phyloP scores from a whole-genome alignment of 169 alveolate genomes.

The Miamiensis avidus region DNA sequence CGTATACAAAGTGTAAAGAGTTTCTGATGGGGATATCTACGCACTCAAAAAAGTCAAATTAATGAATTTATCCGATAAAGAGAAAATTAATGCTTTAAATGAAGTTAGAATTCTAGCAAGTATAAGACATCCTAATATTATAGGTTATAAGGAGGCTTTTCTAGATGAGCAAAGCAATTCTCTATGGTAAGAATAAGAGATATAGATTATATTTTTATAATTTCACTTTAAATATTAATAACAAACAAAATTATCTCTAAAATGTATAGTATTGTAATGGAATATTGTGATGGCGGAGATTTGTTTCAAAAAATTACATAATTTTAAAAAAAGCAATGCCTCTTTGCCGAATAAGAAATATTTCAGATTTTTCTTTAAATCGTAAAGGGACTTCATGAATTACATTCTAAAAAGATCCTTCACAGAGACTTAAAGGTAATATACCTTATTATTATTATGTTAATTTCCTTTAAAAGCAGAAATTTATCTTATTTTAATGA shows the following conservation, averaged over 20 bases:
- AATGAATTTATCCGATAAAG: constrained; percentile 68
- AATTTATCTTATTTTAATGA: constrained; percentile 1
- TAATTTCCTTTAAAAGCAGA: neutral
- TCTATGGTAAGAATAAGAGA: constrained; percentile 51
- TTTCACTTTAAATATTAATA: no score
- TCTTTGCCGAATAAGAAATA: constrained; percentile 55
- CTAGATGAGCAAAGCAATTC: constrained; percentile 65
- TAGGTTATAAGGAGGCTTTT: constrained; percentile 82
- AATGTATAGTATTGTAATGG: constrained; percentile 78
- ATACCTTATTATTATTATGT: constrained; percentile 62
- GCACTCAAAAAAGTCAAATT: constrained; percentile 82
- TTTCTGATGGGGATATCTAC: constrained; percentile 60
- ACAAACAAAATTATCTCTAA: no score
- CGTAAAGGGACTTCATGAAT: neutral
- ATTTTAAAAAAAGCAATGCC: constrained; percentile 56
- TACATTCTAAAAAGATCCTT: constrained; percentile 29
- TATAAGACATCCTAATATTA: constrained; percentile 59
- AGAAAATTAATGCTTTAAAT: constrained; percentile 79
- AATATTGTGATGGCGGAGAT: constrained; percentile 86
- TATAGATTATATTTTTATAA: constrained; percentile 61
- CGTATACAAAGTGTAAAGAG: constrained; percentile 72
- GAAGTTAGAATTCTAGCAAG: constrained; percentile 85
- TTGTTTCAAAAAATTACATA: constrained; percentile 67
- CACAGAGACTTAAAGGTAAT: constrained; percentile 83
- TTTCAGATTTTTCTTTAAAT: constrained; percentile 67